Evolutionary conservation across 306 rosid species (phyloP).

Genomic region (Mimosa pudica): DNA sequence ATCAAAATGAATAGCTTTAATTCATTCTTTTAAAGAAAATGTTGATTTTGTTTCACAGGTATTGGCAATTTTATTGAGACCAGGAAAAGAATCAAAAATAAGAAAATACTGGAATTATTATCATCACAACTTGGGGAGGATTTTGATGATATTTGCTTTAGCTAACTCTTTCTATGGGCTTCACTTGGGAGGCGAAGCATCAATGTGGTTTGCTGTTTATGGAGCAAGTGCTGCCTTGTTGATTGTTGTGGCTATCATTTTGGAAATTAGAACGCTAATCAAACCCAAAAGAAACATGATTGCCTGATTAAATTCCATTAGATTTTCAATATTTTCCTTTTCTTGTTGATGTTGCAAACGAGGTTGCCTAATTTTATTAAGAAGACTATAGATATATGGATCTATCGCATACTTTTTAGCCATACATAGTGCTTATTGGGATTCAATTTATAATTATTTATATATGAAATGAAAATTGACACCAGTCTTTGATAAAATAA

Average conservation of each 20-base stretch:
- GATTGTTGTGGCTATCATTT: background rate
- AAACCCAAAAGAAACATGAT: background rate
- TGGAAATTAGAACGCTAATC: slow-evolving; percentile 29
- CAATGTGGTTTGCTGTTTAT: slow-evolving; percentile 36
- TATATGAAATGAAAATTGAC: no score
- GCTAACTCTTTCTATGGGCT: slow-evolving; percentile 38
- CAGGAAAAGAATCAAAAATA: slow-evolving; percentile 5
- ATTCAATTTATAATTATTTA: no score
- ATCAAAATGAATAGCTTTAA: background rate
- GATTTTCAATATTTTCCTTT: background rate
- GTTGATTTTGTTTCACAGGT: background rate
- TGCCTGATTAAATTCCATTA: background rate
- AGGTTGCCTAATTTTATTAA: no score
- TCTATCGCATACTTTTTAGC: no score
- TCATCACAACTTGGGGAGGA: slow-evolving; percentile 41
- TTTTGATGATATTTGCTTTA: slow-evolving; percentile 31
- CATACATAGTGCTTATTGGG: no score
- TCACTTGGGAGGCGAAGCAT: slow-evolving; percentile 36
- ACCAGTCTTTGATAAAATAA: no score
- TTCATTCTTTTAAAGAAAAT: background rate
- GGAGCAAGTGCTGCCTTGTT: slow-evolving; percentile 30
- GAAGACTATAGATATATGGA: no score
- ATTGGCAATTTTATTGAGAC: background rate
- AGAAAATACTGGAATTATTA: slow-evolving; percentile 42
- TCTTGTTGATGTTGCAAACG: background rate